A percentile compares a stretch with the other conserved stretches of the same genome.
Conservation (phyloP, 1,284 basidiomycete species). For the Vanrija humicola region DNA sequence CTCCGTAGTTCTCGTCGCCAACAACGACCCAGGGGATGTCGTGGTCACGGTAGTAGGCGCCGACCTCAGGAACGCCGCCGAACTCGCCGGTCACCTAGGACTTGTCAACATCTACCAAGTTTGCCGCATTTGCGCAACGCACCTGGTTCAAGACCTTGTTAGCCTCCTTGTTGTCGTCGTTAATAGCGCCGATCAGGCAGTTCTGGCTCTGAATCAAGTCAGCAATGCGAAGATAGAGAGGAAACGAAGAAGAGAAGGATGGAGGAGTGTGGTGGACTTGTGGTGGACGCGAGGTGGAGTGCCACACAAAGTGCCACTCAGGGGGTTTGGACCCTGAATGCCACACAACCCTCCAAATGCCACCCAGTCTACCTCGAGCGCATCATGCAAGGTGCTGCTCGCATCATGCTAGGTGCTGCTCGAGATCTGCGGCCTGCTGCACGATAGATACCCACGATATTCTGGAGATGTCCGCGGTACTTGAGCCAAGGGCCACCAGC, state of each 20-base stretch:
- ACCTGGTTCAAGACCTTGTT: conserved; percentile 92
- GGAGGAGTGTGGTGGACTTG: too few relatives aligned
- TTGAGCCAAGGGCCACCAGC: conserved; percentile 95
- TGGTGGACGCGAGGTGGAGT: too few relatives aligned
- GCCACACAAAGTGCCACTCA: too few relatives aligned
- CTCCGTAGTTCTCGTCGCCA: conserved; percentile 92
- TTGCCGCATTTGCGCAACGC: conserved; percentile 1
- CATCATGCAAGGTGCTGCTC: too few relatives aligned
- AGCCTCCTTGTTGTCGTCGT: conserved; percentile 88
- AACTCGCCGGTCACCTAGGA: conserved; percentile 67
- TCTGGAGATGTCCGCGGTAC: conserved; percentile 97
- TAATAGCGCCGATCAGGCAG: conserved; percentile 92
- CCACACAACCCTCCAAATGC: too few relatives aligned
- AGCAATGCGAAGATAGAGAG: not conserved
- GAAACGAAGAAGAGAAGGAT: too few relatives aligned
- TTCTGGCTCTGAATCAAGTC: conserved; percentile 57
- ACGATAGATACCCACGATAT: conserved; percentile 56
- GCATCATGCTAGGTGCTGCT: too few relatives aligned
- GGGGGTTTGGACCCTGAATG: too few relatives aligned
- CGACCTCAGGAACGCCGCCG: conserved; percentile 78
- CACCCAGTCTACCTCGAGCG: too few relatives aligned
- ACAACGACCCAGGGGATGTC: conserved; percentile 95
- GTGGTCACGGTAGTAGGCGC: conserved; percentile 79
- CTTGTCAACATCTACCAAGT: too few relatives aligned
- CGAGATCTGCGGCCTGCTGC: too few relatives aligned